Conservation (phyloP, 23 red algal genomes). For the Chondrus crispus region DNA sequence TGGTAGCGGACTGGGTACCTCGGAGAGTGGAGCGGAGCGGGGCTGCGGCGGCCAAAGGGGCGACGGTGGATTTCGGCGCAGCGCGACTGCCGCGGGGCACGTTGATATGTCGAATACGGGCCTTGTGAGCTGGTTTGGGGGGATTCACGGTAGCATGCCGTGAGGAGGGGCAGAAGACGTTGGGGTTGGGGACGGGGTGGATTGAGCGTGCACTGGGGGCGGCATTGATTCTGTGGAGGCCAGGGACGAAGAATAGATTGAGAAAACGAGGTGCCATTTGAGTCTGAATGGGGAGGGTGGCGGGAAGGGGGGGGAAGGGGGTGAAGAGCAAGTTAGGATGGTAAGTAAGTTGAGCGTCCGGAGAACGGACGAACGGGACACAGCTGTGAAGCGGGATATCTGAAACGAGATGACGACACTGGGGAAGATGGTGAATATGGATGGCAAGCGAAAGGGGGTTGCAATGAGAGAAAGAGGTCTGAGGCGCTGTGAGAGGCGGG, state of each 20-base stretch:
- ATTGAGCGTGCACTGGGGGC: neutral
- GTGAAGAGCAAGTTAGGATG: neutral
- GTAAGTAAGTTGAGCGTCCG: neutral
- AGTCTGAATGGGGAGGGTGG: neutral
- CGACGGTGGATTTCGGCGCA: neutral
- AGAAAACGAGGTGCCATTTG: neutral
- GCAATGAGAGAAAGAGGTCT: too few species aligned
- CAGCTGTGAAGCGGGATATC: too few species aligned
- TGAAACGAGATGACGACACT: too few species aligned
- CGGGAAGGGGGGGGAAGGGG: neutral
- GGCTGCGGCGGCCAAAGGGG: neutral
- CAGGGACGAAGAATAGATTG: neutral
- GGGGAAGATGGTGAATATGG: too few species aligned
- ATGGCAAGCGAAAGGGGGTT: too few species aligned
- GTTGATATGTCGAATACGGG: neutral
- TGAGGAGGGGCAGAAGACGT: slow-evolving; percentile 2
- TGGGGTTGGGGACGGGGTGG: too few species aligned
- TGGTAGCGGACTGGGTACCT: neutral
- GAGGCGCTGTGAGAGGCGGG: too few species aligned
- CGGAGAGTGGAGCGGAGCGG: too few species aligned
- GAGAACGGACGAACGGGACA: neutral
- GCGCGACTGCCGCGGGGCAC: neutral
- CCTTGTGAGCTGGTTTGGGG: neutral
- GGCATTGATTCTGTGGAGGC: neutral
- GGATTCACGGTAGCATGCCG: neutral